Evolutionary conservation across 108 stramenopile species (phyloP).

Genomic region (Stephanodiscus minutulus): DNA sequence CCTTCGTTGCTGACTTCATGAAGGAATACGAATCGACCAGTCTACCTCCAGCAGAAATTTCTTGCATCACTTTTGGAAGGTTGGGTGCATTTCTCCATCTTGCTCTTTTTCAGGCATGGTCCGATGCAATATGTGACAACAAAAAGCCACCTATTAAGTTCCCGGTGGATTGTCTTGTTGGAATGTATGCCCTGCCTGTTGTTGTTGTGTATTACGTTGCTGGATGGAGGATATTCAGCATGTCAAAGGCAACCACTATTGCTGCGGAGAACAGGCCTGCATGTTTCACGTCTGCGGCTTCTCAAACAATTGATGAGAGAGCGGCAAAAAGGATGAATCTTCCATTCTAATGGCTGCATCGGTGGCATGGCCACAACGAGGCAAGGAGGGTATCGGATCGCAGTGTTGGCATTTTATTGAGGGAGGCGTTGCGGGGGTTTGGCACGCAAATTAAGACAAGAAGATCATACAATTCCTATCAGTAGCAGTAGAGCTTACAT

Average conservation of each 20-base stretch:
- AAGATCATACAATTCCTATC: no score
- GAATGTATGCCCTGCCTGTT: constrained; percentile 16
- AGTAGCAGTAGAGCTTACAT: no score
- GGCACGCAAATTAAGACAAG: no score
- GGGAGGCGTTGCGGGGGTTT: no score
- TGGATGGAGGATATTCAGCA: constrained; percentile 13
- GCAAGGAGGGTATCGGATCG: no score
- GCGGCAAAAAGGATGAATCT: background rate
- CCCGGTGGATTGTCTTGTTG: constrained; percentile 8
- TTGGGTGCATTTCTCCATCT: constrained; percentile 1
- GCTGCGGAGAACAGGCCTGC: background rate
- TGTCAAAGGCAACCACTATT: constrained; percentile 4
- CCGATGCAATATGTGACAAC: background rate
- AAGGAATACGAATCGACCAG: background rate
- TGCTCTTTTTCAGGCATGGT: constrained; percentile 9
- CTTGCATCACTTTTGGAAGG: background rate
- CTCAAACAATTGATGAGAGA: background rate
- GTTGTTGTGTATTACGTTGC: constrained; percentile 16
- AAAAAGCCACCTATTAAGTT: constrained; percentile 7
- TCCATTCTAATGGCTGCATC: no score
- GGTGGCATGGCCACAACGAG: no score
- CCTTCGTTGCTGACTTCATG: background rate
- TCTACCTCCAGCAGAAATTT: background rate
- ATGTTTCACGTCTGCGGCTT: background rate
- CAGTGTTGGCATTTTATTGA: no score